phyloP scores from a whole-genome alignment of 1,284 basidiomycete genomes.

The Phlebopus sp. region DNA sequence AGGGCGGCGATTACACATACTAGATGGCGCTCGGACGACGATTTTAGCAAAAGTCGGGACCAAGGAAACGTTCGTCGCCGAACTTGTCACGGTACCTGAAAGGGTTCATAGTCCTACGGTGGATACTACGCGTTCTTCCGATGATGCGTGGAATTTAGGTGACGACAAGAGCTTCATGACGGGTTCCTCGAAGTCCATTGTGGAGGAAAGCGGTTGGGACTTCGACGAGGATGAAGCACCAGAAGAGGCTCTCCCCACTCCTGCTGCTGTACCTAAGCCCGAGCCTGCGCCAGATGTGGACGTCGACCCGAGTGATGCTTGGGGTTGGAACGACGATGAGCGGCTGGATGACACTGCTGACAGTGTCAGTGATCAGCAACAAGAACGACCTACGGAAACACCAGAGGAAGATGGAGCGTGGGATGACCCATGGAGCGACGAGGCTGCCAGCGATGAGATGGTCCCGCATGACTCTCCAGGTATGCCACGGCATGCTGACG shows the following conservation, averaged over 20 bases:
- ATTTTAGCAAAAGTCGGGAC: constrained; percentile 36
- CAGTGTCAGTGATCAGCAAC: constrained; percentile 14
- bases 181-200: constrained; percentile 21
- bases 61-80: constrained; percentile 35
- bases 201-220: constrained; percentile 49
- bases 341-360: constrained; percentile 17
- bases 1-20: constrained; percentile 57
- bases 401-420: constrained; percentile 37
- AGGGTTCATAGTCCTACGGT: neutral
- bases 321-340: constrained; percentile 63
- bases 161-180: constrained; percentile 12
- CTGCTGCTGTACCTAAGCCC: constrained; percentile 13
- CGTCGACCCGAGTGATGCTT: constrained; percentile 51
- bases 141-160: constrained; percentile 5
- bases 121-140: neutral
- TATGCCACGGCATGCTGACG: constrained; percentile 43
- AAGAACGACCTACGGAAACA: constrained; percentile 22
- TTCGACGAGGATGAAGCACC: constrained; percentile 49
- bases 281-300: constrained; percentile 24
- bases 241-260: constrained; percentile 12
- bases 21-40: constrained; percentile 53
- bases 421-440: constrained; percentile 66
- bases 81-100: constrained; percentile 22
- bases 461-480: constrained; percentile 15
- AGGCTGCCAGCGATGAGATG: constrained; percentile 25